A percentile compares a stretch with the other conserved stretches of the same genome.
Evolutionary conservation across 2,329 filamentous ascomycete species (phyloP).

Genomic region (Cladorrhinum sp.): DNA sequence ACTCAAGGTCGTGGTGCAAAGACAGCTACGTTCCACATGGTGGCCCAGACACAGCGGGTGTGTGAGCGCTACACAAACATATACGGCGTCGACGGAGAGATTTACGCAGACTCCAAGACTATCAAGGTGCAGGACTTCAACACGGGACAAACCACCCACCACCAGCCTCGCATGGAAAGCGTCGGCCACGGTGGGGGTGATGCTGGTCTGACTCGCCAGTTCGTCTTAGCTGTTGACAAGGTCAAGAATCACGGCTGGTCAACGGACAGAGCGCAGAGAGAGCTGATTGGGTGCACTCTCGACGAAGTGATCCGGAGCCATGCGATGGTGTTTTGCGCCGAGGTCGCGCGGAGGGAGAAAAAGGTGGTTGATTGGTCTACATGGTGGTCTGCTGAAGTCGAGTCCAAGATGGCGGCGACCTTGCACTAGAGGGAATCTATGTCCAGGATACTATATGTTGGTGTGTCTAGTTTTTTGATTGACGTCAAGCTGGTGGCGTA

Average conservation of each 20-base stretch:
- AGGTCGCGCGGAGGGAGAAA: constrained; percentile 71
- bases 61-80: constrained; percentile 82
- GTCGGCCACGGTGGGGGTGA: constrained; percentile 74
- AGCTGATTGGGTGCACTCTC: constrained; percentile 75
- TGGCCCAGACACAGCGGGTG: constrained; percentile 81
- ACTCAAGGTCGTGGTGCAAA: constrained; percentile 63
- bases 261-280: constrained; percentile 68
- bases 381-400: constrained; percentile 69
- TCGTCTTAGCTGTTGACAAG: constrained; percentile 75
- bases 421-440: not conserved
- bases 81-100: constrained; percentile 83
- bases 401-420: constrained; percentile 20
- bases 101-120: constrained; percentile 74
- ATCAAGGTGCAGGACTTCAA: constrained; percentile 76
- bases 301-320: constrained; percentile 89
- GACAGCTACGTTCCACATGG: constrained; percentile 90
- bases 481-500: not conserved
- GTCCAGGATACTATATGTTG: constrained; percentile 8
- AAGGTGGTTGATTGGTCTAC: constrained; percentile 70
- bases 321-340: constrained; percentile 89
- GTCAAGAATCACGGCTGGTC: constrained; percentile 69
- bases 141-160: constrained; percentile 51
- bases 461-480: not conserved
- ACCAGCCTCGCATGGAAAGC: constrained; percentile 59
- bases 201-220: constrained; percentile 74